phyloP scores from a whole-genome alignment of 1,284 basidiomycete genomes.

The Xerocomus nothofagi region DNA sequence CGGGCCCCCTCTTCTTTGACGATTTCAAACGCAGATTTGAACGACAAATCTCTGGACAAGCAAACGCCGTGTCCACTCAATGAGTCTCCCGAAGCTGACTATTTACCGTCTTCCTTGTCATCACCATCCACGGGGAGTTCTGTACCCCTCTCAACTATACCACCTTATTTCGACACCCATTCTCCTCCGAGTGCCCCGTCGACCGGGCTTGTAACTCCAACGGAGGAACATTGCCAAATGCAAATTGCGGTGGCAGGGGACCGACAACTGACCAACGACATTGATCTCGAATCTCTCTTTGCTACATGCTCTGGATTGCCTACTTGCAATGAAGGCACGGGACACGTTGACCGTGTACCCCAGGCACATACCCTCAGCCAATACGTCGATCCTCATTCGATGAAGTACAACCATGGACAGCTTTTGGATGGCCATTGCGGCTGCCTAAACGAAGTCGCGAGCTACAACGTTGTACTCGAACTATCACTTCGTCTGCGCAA shows the following conservation, averaged over 20 bases:
- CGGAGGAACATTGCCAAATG: slow-evolving; percentile 38
- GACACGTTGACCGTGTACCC: slow-evolving; percentile 13
- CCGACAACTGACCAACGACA: slow-evolving; percentile 22
- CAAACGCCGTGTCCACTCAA: slow-evolving; percentile 1
- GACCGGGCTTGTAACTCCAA: slow-evolving; percentile 42
- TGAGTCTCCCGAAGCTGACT: slow-evolving; percentile 10
- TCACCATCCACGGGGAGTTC: slow-evolving; percentile 9
- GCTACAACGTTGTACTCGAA: slow-evolving; percentile 59
- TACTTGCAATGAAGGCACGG: slow-evolving; percentile 15
- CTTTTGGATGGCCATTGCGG: slow-evolving; percentile 47
- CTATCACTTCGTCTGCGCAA: slow-evolving; percentile 60
- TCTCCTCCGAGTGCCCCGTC: slow-evolving; percentile 44
- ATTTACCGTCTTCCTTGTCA: slow-evolving; percentile 14
- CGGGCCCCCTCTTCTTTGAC: slow-evolving; percentile 1
- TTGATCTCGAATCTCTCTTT: slow-evolving; percentile 45
- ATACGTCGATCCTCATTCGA: slow-evolving; percentile 8
- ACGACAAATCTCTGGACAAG: slow-evolving; percentile 4
- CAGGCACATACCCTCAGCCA: neutral
- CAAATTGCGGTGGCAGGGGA: slow-evolving; percentile 35
- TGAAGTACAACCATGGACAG: slow-evolving; percentile 17
- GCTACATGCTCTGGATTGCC: slow-evolving; percentile 38
- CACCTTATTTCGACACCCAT: slow-evolving; percentile 29
- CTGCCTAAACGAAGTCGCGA: slow-evolving; percentile 53
- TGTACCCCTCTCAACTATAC: slow-evolving; percentile 2
- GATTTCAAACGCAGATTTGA: slow-evolving; percentile 3